phyloP scores from a whole-genome alignment of 352 stramenopile species.

The Thalassiosira sp. region DNA sequence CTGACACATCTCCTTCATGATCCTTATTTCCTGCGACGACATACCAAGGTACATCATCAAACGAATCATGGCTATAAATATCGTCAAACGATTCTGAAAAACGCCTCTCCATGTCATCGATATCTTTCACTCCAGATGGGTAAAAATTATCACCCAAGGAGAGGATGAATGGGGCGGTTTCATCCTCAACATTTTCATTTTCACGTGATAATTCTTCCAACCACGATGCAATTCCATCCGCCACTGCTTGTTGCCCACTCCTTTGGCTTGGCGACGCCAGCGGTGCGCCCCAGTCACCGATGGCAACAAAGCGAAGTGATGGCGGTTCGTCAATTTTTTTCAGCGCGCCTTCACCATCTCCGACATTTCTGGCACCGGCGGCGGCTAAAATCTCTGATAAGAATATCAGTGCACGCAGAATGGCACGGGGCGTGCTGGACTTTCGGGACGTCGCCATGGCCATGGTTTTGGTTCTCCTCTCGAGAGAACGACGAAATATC shows the following conservation, averaged over 20 bases:
- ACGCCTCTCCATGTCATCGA: slow-evolving; percentile 9
- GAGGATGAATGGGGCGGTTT: slow-evolving; percentile 14
- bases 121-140: slow-evolving; percentile 11
- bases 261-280: neutral
- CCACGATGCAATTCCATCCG: slow-evolving; percentile 13
- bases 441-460: too few relatives aligned
- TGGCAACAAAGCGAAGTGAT: slow-evolving; percentile 15
- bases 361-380: too few relatives aligned
- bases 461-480: too few relatives aligned
- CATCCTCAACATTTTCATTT: neutral
- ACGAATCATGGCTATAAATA: slow-evolving; percentile 23
- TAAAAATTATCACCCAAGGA: slow-evolving; percentile 35
- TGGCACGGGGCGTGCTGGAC: too few relatives aligned
- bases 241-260: slow-evolving; percentile 13
- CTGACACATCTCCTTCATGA: slow-evolving; percentile 15
- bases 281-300: slow-evolving; percentile 20
- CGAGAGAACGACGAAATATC: too few relatives aligned
- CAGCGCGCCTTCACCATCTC: neutral
- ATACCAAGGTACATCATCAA: slow-evolving; percentile 23
- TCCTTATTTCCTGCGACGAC: slow-evolving; percentile 27
- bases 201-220: neutral
- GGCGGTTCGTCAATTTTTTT: neutral
- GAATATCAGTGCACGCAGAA: too few relatives aligned
- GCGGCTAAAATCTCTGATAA: too few relatives aligned
- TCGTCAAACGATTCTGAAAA: slow-evolving; percentile 20